A percentile compares a stretch with the other conserved stretches of the same genome.
Conservation (phyloP, 805 yeast species). For the Grigorovia humatica region DNA sequence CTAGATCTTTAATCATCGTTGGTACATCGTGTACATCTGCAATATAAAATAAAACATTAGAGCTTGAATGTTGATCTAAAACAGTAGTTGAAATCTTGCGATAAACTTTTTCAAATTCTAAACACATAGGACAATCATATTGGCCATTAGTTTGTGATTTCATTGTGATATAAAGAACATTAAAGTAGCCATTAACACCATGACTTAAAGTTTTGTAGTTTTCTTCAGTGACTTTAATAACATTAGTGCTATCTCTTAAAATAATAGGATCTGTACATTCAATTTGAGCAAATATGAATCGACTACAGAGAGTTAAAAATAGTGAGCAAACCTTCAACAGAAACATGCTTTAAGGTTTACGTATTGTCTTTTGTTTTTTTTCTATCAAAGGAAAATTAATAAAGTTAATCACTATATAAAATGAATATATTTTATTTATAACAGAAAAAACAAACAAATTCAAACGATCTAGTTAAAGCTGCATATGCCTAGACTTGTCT, state of each 20-base stretch:
- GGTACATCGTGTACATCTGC: conserved; percentile 42
- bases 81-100: conserved; percentile 36
- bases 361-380: not conserved
- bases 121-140: conserved; percentile 32
- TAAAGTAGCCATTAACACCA: conserved; percentile 43
- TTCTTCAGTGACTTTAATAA: conserved; percentile 35
- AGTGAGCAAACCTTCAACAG: not conserved
- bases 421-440: not conserved
- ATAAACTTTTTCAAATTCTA: conserved; percentile 33
- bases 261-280: conserved; percentile 7
- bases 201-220: conserved; percentile 32
- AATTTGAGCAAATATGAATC: not conserved
- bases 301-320: not conserved
- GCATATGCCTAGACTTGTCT: too few species aligned
- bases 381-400: not conserved
- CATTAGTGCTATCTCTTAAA: conserved; percentile 25
- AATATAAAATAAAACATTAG: conserved; percentile 35
- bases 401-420: not conserved
- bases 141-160: conserved; percentile 34
- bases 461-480: too few species aligned
- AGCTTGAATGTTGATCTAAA: conserved; percentile 33
- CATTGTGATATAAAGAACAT: conserved; percentile 46
- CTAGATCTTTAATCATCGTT: conserved; percentile 32
- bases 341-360: not conserved
- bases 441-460: not conserved